Evolutionary conservation across 768 basidiomycete species (phyloP).

Genomic region (Nevesoporus exiguus): DNA sequence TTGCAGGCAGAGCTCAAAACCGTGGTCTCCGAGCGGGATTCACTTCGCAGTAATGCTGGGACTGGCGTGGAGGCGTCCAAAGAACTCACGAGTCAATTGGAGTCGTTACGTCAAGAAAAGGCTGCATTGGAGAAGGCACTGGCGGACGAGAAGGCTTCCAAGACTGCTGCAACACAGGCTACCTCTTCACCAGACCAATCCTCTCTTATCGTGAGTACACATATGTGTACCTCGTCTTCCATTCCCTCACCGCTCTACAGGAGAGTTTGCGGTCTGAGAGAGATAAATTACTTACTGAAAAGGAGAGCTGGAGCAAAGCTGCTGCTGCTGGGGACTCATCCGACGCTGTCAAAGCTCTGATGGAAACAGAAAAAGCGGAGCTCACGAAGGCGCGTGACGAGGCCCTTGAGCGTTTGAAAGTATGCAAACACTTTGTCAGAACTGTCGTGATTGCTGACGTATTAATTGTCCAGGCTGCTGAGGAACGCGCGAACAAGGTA

Average conservation of each 20-base stretch:
- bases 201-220: slow-evolving; percentile 33
- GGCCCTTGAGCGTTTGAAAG: slow-evolving; percentile 58
- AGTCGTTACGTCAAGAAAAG: slow-evolving; percentile 38
- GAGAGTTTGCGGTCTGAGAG: slow-evolving; percentile 53
- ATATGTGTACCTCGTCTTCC: neutral
- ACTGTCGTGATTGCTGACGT: neutral
- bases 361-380: slow-evolving; percentile 61
- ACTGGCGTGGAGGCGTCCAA: slow-evolving; percentile 21
- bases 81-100: slow-evolving; percentile 35
- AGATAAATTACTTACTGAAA: slow-evolving; percentile 60
- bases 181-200: slow-evolving; percentile 21
- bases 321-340: slow-evolving; percentile 19
- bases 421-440: slow-evolving; percentile 21
- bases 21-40: slow-evolving; percentile 29
- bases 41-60: slow-evolving; percentile 18
- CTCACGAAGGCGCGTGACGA: slow-evolving; percentile 57
- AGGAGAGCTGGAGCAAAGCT: slow-evolving; percentile 37
- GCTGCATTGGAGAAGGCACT: slow-evolving; percentile 37
- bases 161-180: slow-evolving; percentile 14
- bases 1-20: slow-evolving; percentile 29
- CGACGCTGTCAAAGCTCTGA: slow-evolving; percentile 36
- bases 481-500: slow-evolving; percentile 43
- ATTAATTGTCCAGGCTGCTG: slow-evolving; percentile 31
- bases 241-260: slow-evolving; percentile 32
- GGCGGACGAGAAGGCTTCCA: slow-evolving; percentile 35